Base-by-base conservation (phyloP, 306 rosid species). In the Elaeagnus macrophylla region DNA sequence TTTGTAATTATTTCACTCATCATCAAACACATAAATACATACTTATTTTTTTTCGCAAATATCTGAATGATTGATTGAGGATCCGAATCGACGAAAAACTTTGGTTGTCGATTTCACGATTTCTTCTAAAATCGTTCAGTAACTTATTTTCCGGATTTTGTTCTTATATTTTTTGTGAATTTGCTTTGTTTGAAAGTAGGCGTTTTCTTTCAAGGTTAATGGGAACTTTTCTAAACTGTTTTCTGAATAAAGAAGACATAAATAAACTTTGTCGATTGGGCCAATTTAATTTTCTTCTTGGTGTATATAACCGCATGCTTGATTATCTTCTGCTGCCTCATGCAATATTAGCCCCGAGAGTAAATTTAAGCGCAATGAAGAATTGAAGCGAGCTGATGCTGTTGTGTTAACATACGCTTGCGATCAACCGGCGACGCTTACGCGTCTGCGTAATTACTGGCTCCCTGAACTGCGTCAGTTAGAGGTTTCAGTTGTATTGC, bases 401-500 rank as follows among this genome's bases (percentile, higher is more conserved):
- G 88, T 86, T 51, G 71, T 90, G 60, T 60, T 86, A 54, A 86
- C 94, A 10, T 90, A 90, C 52, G 88, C 94, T 9, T 86, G 95
- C 72, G 87, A 86, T 64, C 83, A 86, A 49, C 79, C 81, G 0
- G 38, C 35, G 39, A 77, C 88, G 11, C 76, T 81, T 61, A 38
- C 53, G 18, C 88, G 95, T 38, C 70, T 90, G 69, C 63, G 72
- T 36, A 64, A 78, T 57, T 76, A 74, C 77, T 90, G 94, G 95
- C 82, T 86, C 17, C 75, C 37, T 38, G 95, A 90, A 64, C 70
- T 90, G 65, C 78, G 76, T 47, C 83, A 56, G 61, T 72, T 86
- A 70, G 80, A 79, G 90, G 86, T 72, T 68, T 20, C 62, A 43
- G 14, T 35, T 40, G 53, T 5, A 14, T 56, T 46, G 14, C 8